Evolutionary conservation across 345 rosid species (phyloP), one percentile per base, ranked within the genome.

Genomic region (Linum tenue): DNA sequence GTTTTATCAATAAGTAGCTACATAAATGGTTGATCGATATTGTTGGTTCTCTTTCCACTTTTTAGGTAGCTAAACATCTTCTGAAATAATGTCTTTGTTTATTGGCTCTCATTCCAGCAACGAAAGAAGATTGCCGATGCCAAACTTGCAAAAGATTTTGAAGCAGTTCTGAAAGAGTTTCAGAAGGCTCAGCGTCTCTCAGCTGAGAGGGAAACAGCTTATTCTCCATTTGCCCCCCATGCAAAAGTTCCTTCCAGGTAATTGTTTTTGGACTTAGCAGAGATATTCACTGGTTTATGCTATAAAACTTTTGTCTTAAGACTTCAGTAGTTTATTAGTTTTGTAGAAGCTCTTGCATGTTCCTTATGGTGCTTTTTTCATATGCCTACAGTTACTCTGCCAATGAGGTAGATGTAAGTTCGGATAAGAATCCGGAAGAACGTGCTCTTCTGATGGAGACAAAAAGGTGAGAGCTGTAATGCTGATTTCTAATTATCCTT

Each of bases 101-200:
- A 48, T 9, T 48, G 53, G 60, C 1, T 56, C 67, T 55, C 72
- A 37, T 16, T 81, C 75, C 80, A 87, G 94, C 84, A 82, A 22
- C 53, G 79, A 65, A 83, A 78, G 79, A 87, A 87, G 84, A 87
- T 87, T 43, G 78, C 81, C 39, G 85, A 87, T 76, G 94, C 90
- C 70, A 87, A 87, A 76, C 86, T 85, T 69, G 94, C 88, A 39
- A 87, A 82, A 69, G 90, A 87, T 70, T 85, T 87, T 63, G 83
- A 77, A 40, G 72, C 79, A 10, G 83, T 83, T 76, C 85, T 87
- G 55, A 83, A 79, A 66, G 86, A 87, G 65, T 85, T 85, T 69
- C 85, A 85, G 72, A 87, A 87, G 80, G 82, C 88, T 67, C 90
- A 87, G 70, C 83, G 90, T 73, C 86, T 85, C 71, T 90, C 94